Percentiles rank a stretch among this genome's conserved stretches.
These are phyloP conservation scores for Penicillium sp. DNA, from an alignment of 2,329 filamentous ascomycete species.

Conservation along the genomic window DNA sequence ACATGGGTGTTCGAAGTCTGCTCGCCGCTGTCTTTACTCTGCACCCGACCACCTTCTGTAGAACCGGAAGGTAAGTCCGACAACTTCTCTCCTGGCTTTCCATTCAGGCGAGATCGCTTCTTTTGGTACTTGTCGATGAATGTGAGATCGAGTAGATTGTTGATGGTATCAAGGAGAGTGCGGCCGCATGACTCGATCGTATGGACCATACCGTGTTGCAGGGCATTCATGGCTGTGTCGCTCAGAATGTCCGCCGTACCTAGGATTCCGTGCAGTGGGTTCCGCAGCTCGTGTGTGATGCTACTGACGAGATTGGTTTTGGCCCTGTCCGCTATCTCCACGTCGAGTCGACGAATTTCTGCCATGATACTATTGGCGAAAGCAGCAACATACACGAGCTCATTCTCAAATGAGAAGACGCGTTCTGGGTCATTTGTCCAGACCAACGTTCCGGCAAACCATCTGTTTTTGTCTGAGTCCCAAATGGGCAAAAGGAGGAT, in stretches of 20 bases:
- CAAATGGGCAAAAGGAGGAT: conserved; percentile 35
- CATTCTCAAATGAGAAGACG: conserved; percentile 28
- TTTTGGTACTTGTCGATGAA: background rate
- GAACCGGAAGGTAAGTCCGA: no score
- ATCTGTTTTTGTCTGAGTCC: conserved; percentile 30
- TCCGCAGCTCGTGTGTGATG: conserved; percentile 39
- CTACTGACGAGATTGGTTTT: conserved; percentile 36
- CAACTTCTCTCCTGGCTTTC: no score
- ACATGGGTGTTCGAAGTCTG: background rate
- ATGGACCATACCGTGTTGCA: conserved; percentile 34
- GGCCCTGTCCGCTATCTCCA: conserved; percentile 31
- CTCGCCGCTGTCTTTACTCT: no score
- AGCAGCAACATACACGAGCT: conserved; percentile 30
- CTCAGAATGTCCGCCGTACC: conserved; percentile 32
- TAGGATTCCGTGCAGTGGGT: conserved; percentile 30
- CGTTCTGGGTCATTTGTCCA: conserved; percentile 34
- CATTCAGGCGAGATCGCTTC: background rate
- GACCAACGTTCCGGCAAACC: conserved; percentile 30
- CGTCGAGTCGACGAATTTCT: conserved; percentile 33
- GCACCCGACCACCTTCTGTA: no score
- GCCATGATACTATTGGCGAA: conserved; percentile 38
- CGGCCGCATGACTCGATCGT: conserved; percentile 44
- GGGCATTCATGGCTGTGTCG: conserved; percentile 31
- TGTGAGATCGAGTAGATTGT: conserved; percentile 13
- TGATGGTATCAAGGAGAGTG: conserved; percentile 46